Base-by-base conservation (phyloP, 148 eudicot species). In the Drosera capensis region DNA sequence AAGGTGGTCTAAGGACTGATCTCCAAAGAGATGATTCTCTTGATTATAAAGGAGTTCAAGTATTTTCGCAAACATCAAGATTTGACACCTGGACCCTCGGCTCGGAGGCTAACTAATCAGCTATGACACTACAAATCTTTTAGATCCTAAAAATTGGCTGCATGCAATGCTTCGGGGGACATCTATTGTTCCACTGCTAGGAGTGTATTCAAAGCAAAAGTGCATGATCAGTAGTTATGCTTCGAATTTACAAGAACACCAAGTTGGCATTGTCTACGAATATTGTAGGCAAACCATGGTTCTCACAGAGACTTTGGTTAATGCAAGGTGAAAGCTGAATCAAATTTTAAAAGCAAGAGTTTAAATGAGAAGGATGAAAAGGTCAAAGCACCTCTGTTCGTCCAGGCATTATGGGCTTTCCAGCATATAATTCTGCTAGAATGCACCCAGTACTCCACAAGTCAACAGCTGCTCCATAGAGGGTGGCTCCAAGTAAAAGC, bases 371-470 rank as follows among this genome's bases (percentile, higher is more conserved):
- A 43, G 20, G 16, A 22, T n/a, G n/a, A n/a, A 63, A 23, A 24
- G 1, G 45, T 51, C 17, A 28, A 37, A 36, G 19, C 68, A 82
- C 94, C 90, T 84, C 95, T 29, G 90, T 84, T 65, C 82, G 66
- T 51, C 95, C 94, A 17, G 88, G 94, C 81, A 83, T 79, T 43
- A 83, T 79, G 17, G 94, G 94, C 66, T 76, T 73, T 44, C 94
- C 94, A 15, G 84, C 79, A 71, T 79, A 79, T 36, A 83, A 60
- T 46, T 83, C 94, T 20, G 81, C 94, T 59, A 83, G 79, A 49
- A 83, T 79, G 77, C 94, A 83, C 44, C 94, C 94, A 47, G 77
- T 28, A 55, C 94, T 83, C 94, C 94, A 83, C 64, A 83, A 64
- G 65, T 83, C 94, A 40, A 83, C 94, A 17, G 84, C 64, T 46